These are phyloP conservation scores for Metschnikowia rubicola DNA, from an alignment of 805 yeast genomes.

Conservation along the genomic window DNA sequence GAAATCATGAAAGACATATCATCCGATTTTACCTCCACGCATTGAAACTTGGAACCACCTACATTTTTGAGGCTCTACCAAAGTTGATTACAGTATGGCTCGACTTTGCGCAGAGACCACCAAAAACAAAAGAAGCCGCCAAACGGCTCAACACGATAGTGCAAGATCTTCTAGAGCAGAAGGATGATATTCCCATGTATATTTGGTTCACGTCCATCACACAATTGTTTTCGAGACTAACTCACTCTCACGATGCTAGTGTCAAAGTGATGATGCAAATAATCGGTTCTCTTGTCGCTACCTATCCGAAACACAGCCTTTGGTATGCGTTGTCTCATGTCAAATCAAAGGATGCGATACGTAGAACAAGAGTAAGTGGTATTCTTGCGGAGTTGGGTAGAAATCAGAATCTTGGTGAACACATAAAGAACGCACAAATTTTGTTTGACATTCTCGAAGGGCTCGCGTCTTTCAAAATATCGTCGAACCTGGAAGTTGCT, in stretches of 20 bases:
- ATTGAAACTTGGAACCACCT: constrained; percentile 57
- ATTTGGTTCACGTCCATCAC: constrained; percentile 83
- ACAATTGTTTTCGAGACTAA: constrained; percentile 76
- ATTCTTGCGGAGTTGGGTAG: constrained; percentile 21
- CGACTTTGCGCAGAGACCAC: constrained; percentile 52
- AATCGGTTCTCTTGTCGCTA: constrained; percentile 50
- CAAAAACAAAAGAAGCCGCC: constrained; percentile 28
- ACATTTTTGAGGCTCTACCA: constrained; percentile 80
- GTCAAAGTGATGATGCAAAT: constrained; percentile 55
- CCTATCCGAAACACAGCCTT: constrained; percentile 79
- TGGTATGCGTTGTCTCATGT: constrained; percentile 77
- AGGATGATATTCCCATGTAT: constrained; percentile 44
- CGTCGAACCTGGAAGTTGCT: constrained; percentile 22
- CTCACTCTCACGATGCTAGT: constrained; percentile 58
- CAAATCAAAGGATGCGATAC: constrained; percentile 46
- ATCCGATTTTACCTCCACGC: constrained; percentile 57
- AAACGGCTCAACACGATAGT: constrained; percentile 44
- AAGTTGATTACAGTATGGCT: constrained; percentile 90
- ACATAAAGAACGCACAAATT: constrained; percentile 26
- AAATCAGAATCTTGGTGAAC: constrained; percentile 14
- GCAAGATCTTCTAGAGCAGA: constrained; percentile 44
- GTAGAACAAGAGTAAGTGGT: constrained; percentile 26
- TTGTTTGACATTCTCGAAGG: constrained; percentile 42
- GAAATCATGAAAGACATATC: constrained; percentile 53
- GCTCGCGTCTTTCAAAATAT: constrained; percentile 40